Evolutionary conservation across 129 eudicot species (phyloP).

Genomic region (Heracleum sosnowskyi): DNA sequence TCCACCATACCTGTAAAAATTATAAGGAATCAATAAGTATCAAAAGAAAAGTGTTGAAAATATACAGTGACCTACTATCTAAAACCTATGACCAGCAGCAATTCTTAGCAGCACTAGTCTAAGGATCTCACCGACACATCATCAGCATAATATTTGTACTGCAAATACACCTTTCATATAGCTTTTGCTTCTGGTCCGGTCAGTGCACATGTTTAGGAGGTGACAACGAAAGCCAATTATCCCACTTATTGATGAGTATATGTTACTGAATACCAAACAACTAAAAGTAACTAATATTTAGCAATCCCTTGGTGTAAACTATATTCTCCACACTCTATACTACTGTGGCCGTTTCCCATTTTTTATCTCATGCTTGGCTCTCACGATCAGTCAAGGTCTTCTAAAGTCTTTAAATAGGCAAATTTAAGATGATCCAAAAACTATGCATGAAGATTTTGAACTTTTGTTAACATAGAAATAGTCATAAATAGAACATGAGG

Average conservation of each 20-base stretch:
- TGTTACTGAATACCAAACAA: neutral
- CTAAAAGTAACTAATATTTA: neutral
- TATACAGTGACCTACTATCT: neutral
- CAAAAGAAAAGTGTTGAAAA: neutral
- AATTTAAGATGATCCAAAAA: neutral
- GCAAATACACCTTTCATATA: neutral
- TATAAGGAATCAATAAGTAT: conserved; percentile 7
- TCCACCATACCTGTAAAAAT: conserved; percentile 76
- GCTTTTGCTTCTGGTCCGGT: neutral
- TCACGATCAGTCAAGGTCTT: neutral
- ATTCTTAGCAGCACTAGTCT: neutral
- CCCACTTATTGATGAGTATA: neutral
- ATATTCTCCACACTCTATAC: neutral
- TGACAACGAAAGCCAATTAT: neutral
- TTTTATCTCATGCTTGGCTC: neutral
- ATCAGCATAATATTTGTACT: neutral
- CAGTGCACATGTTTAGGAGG: neutral
- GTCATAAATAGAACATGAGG: neutral
- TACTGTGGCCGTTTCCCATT: neutral
- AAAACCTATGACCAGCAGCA: neutral
- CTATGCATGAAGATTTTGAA: neutral
- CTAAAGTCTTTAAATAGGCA: neutral
- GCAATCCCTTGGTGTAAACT: neutral
- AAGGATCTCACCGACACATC: neutral
- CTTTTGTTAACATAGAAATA: neutral